phyloP scores from a whole-genome alignment of 129 eudicot species.

The Silybum marianum region DNA sequence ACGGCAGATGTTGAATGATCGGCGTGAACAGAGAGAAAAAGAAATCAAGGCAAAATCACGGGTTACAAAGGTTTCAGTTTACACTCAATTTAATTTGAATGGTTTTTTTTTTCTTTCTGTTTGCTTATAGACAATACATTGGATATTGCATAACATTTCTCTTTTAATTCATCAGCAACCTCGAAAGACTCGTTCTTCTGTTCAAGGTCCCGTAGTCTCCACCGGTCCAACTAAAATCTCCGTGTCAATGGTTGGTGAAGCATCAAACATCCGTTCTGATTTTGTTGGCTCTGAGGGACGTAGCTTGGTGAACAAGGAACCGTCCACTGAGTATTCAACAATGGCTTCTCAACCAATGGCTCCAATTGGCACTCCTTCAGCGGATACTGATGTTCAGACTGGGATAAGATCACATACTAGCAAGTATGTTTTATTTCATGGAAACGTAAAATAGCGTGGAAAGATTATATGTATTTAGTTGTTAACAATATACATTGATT shows the following conservation, averaged over 20 bases:
- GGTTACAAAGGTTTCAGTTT: slow-evolving; percentile 52
- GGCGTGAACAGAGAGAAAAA: slow-evolving; percentile 92
- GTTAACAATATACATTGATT: slow-evolving; percentile 8
- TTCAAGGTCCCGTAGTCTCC: slow-evolving; percentile 36
- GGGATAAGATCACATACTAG: slow-evolving; percentile 39
- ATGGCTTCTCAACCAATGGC: slow-evolving; percentile 55
- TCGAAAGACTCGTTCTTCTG: slow-evolving; percentile 52
- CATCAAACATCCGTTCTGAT: slow-evolving; percentile 36
- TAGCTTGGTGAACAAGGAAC: slow-evolving; percentile 48
- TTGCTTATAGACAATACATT: slow-evolving; percentile 6
- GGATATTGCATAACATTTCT: slow-evolving; percentile 1
- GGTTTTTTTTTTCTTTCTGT: not conserved
- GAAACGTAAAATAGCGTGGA: slow-evolving; percentile 15
- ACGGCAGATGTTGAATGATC: slow-evolving; percentile 92
- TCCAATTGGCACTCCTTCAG: slow-evolving; percentile 72
- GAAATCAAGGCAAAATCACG: slow-evolving; percentile 79
- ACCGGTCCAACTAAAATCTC: slow-evolving; percentile 34
- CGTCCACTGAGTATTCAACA: slow-evolving; percentile 36
- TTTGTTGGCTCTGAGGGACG: slow-evolving; percentile 42
- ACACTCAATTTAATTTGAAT: not conserved
- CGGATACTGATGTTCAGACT: slow-evolving; percentile 41
- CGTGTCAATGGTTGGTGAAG: slow-evolving; percentile 39
- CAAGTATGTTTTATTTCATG: slow-evolving; percentile 45
- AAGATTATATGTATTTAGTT: not conserved
- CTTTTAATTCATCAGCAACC: slow-evolving; percentile 47